phyloP scores from a whole-genome alignment of 1,284 basidiomycete species.

The Ceratobasidium sp. region DNA sequence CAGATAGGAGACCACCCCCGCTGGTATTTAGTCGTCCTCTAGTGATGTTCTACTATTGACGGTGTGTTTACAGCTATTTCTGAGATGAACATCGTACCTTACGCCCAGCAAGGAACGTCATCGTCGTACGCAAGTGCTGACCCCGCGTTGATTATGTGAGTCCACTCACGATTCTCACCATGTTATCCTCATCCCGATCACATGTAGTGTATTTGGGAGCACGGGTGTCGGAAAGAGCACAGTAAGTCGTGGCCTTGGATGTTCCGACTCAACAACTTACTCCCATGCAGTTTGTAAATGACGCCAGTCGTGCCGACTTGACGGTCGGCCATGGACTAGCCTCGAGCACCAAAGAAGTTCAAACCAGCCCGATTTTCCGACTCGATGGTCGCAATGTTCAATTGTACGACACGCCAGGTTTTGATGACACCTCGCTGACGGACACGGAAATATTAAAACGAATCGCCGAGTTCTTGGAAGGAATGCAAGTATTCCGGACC shows the following conservation, averaged over 20 bases:
- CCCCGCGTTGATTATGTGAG: background rate
- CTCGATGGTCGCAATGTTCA: constrained; percentile 46
- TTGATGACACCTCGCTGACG: constrained; percentile 42
- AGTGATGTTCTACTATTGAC: background rate
- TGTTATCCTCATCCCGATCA: too few relatives aligned
- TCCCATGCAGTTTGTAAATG: constrained; percentile 17
- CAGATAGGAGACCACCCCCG: background rate
- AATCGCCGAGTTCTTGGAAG: constrained; percentile 34
- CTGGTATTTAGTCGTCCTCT: constrained; percentile 17
- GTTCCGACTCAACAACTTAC: background rate
- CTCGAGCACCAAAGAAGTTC: constrained; percentile 56
- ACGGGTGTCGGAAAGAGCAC: constrained; percentile 43
- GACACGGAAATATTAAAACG: constrained; percentile 39
- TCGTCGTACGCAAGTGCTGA: background rate
- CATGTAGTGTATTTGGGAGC: constrained; percentile 22
- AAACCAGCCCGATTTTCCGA: constrained; percentile 10
- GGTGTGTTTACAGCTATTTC: background rate
- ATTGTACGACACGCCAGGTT: constrained; percentile 47
- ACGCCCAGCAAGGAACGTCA: background rate
- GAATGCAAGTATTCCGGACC: constrained; percentile 17
- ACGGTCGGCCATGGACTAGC: constrained; percentile 54
- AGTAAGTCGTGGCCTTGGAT: background rate
- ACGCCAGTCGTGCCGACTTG: constrained; percentile 47
- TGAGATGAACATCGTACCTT: background rate
- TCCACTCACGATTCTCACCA: background rate